Evolutionary conservation across 2,329 filamentous ascomycete species (phyloP).

Genomic region (Stagonosporopsis tanaceti): DNA sequence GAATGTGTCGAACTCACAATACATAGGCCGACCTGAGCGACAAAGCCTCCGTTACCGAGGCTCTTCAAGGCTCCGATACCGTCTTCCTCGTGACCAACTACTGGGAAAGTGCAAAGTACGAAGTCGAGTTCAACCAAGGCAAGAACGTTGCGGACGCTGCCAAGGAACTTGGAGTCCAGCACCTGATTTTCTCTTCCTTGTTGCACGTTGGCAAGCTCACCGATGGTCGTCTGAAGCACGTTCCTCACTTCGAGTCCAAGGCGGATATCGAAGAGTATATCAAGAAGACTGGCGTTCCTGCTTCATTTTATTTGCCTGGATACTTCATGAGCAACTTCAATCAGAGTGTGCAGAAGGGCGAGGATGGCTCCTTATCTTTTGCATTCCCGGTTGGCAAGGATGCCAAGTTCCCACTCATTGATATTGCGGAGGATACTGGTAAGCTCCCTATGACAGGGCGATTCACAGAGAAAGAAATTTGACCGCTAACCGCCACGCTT

Average conservation of each 20-base stretch:
- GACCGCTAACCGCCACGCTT: not conserved
- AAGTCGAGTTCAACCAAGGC: conserved; percentile 30
- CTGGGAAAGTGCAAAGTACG: conserved; percentile 23
- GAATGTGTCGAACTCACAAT: conserved; percentile 30
- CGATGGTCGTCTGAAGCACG: conserved; percentile 46
- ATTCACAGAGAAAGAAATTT: not conserved
- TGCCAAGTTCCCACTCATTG: conserved; percentile 53
- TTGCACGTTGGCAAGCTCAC: conserved; percentile 29
- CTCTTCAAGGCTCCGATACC: conserved; percentile 56
- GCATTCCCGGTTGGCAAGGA: conserved; percentile 16
- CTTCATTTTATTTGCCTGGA: conserved; percentile 61
- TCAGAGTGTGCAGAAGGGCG: conserved; percentile 17
- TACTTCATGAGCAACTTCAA: conserved; percentile 63
- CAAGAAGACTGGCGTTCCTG: conserved; percentile 45
- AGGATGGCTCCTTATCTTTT: conserved; percentile 30
- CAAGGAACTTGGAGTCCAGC: conserved; percentile 25
- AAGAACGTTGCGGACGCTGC: conserved; percentile 31
- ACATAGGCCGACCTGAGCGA: conserved; percentile 54
- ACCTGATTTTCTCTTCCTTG: conserved; percentile 35
- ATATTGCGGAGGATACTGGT: conserved; percentile 54
- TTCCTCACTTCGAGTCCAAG: conserved; percentile 65
- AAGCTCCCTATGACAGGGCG: conserved; percentile 22
- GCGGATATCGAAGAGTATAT: conserved; percentile 64
- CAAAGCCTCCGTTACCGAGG: conserved; percentile 50
- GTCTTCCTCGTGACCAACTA: conserved; percentile 58